Evolutionary conservation across 352 stramenopile species (phyloP).

Genomic region (Peronospora farinosa): DNA sequence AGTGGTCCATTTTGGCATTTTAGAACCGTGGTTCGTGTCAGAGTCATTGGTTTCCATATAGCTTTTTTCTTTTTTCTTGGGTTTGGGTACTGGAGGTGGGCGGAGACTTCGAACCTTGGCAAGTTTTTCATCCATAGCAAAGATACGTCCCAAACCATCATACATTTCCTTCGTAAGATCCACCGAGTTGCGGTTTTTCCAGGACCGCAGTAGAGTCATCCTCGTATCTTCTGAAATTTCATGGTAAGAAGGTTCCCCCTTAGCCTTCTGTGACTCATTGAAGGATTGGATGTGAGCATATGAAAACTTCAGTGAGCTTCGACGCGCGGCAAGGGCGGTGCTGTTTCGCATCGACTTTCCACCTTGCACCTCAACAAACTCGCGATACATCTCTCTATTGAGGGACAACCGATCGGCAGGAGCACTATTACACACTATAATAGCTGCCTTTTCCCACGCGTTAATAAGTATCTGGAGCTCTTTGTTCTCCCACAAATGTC

Average conservation of each 20-base stretch:
- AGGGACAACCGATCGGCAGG: conserved; percentile 22
- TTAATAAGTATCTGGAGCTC: conserved; percentile 30
- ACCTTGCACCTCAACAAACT: conserved; percentile 32
- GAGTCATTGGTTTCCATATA: conserved; percentile 4
- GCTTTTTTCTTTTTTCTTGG: conserved; percentile 12
- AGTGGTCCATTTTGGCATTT: conserved; percentile 27
- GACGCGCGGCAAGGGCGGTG: conserved; percentile 27
- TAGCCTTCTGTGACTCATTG: conserved; percentile 30
- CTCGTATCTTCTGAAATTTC: conserved; percentile 22
- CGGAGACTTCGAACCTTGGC: conserved; percentile 15
- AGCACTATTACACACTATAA: conserved; percentile 20
- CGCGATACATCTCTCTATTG: conserved; percentile 34
- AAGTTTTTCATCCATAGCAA: conserved; percentile 31
- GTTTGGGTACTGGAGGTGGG: conserved; percentile 12
- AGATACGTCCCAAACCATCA: conserved; percentile 26
- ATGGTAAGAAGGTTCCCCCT: conserved; percentile 24
- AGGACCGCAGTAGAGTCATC: conserved; percentile 28
- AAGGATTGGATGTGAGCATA: conserved; percentile 30
- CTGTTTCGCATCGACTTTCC: conserved; percentile 30
- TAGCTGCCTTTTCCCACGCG: conserved; percentile 36
- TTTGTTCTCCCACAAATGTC: conserved; percentile 27
- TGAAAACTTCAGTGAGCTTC: conserved; percentile 37
- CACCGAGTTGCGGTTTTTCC: conserved; percentile 38
- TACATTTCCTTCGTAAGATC: conserved; percentile 35
- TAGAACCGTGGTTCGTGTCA: conserved; percentile 14